These are phyloP conservation scores for Flaveria robusta DNA, from an alignment of 129 eudicot species.

Conservation along the genomic window DNA sequence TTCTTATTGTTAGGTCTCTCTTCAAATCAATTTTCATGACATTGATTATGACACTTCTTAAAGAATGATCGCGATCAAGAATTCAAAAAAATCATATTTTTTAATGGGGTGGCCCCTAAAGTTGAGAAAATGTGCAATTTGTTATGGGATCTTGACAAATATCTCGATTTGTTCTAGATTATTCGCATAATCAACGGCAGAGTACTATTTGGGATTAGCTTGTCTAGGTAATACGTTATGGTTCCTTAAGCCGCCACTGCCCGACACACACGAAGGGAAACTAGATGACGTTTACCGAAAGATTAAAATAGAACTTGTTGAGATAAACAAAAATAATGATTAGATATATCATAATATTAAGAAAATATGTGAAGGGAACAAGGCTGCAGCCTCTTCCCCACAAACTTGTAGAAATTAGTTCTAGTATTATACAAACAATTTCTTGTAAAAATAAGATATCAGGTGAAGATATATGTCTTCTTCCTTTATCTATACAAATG, in stretches of 20 bases:
- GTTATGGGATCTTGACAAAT: constrained; percentile 26
- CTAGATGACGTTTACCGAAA: background rate
- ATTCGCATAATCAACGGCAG: constrained; percentile 25
- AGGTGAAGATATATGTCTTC: constrained; percentile 38
- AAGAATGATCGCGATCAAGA: constrained; percentile 23
- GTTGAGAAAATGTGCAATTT: constrained; percentile 12
- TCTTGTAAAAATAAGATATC: constrained; percentile 30
- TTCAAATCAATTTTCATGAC: constrained; percentile 33
- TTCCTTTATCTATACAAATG: constrained; percentile 68
- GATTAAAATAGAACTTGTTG: constrained; percentile 1
- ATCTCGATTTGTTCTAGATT: constrained; percentile 6
- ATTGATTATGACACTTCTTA: constrained; percentile 38
- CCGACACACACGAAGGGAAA: background rate
- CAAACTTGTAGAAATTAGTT: constrained; percentile 45
- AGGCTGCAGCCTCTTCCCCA: constrained; percentile 30
- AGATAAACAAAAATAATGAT: constrained; percentile 38
- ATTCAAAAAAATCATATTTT: background rate
- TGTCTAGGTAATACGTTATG: constrained; percentile 16
- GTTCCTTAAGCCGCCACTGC: background rate
- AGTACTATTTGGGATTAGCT: constrained; percentile 2
- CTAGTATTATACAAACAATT: constrained; percentile 45
- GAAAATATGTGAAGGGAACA: constrained; percentile 16
- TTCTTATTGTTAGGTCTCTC: constrained; percentile 32
- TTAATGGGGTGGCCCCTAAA: constrained; percentile 24
- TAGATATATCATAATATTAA: constrained; percentile 38